These are phyloP conservation scores for Epichloe hybrida DNA, from an alignment of 2,329 filamentous ascomycete genomes.

Conservation along the genomic window DNA sequence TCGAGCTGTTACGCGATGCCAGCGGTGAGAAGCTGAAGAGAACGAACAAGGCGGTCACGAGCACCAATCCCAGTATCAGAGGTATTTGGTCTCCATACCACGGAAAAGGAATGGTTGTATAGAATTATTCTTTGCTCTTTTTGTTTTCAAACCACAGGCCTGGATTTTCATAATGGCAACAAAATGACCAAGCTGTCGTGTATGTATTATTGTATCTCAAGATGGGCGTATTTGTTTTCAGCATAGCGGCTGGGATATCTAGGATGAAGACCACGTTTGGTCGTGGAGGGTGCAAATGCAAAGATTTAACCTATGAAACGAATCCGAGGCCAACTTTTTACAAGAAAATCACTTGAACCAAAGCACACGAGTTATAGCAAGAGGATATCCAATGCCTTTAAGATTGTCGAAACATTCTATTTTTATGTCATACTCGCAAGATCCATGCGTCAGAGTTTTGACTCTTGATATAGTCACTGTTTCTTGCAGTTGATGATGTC, in stretches of 20 bases:
- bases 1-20: constrained; percentile 55
- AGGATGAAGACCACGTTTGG: neutral
- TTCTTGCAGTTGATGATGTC: constrained; percentile 45
- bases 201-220: constrained; percentile 16
- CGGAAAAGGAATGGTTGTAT: constrained; percentile 42
- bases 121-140: constrained; percentile 9
- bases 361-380: neutral
- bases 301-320: neutral
- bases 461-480: constrained; percentile 23
- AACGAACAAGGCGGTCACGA: constrained; percentile 49
- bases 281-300: neutral
- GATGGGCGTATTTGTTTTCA: constrained; percentile 9
- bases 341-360: neutral
- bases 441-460: neutral
- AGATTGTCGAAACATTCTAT: neutral
- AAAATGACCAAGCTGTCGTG: constrained; percentile 5
- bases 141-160: neutral
- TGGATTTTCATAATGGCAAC: neutral
- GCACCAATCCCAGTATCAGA: constrained; percentile 52
- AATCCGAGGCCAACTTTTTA: neutral
- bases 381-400: neutral
- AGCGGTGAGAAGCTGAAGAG: constrained; percentile 61
- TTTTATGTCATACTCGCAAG: neutral
- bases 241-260: constrained; percentile 17
- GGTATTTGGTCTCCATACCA: constrained; percentile 61